Conservation (phyloP, 139 green algal genomes). For the Coelastrella sp. region DNA sequence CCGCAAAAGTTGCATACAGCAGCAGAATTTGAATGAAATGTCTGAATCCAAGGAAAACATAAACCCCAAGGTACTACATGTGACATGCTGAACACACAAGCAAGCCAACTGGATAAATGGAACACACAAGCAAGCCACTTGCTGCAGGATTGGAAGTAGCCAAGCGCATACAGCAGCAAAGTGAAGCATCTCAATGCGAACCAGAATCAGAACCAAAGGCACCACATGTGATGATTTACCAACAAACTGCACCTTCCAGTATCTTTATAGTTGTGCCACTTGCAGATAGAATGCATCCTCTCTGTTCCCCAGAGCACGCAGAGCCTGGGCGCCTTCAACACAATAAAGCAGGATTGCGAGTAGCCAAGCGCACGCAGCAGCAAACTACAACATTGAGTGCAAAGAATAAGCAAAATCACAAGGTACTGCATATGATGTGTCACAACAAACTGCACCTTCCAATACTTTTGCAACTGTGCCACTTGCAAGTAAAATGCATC, state of each 20-base stretch:
- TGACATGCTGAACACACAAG: too few relatives aligned
- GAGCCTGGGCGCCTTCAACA: background rate
- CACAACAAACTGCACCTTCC: background rate
- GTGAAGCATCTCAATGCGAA: background rate
- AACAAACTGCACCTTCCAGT: slow-evolving; percentile 17
- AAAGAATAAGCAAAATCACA: background rate
- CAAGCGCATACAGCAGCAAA: background rate
- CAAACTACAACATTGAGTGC: background rate
- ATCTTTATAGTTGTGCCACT: slow-evolving; percentile 37
- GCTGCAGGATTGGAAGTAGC: background rate
- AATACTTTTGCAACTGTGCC: slow-evolving; percentile 41
- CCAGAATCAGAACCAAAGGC: background rate
- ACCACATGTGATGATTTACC: background rate
- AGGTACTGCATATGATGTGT: background rate
- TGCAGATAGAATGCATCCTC: slow-evolving; percentile 46
- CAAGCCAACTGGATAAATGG: too few relatives aligned
- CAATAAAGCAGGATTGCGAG: background rate
- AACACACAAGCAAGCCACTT: too few relatives aligned
- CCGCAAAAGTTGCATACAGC: too few relatives aligned
- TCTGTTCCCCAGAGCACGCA: slow-evolving; percentile 4
- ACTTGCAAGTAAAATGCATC: slow-evolving; percentile 44
- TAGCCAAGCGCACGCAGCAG: background rate
- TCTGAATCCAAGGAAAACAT: too few relatives aligned
- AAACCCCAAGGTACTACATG: too few relatives aligned
- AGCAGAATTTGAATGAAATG: too few relatives aligned